Evolutionary conservation across 2,329 filamentous ascomycete genomes (phyloP), one percentile per base, ranked within the genome.

Genomic region (Pestalotiopsis sp.): DNA sequence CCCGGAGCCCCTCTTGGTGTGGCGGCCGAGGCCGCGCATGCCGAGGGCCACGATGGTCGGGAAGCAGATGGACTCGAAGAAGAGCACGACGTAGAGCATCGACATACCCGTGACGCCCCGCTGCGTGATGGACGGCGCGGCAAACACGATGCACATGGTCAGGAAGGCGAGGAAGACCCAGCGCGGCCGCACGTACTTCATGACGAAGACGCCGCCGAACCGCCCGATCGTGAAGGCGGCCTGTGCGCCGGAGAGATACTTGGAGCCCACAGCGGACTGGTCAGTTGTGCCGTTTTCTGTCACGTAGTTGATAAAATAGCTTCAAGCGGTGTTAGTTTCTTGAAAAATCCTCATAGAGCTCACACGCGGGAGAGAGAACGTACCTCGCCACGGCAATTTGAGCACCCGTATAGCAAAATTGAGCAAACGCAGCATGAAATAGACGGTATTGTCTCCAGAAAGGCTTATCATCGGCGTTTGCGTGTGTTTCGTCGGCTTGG

Each of bases 51-150:
- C 89, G 75, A 95, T 94, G 20, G 92, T 94, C 0, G 93, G 92
- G 83, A 95, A 95, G 78, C 91, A 92, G 75, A 93, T 92, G 4
- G 88, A 91, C 80, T 93, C 93, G 79, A 95, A 95, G 83, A 95
- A 94, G 27, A 94, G 84, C 6, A 91, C 89, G 11, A 92, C 71
- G 78, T 89, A 92, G 38, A 94, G 85, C 84, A 93, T 89, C 4
- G 84, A 82, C 70, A 89, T 81, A 59, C 86, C 86, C 0, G 78
- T 78, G 71, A 84, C 82, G n/a, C 80, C 83, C 12, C 78, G 72
- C 68, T 83, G 79, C 0, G 84, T 84, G 72, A 86, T 85, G 49
- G 85, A 76, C 1, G 85, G 83, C 13, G 78, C 81, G 49, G 84
- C 77, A 80, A 94, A 94, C 70, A 92, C 77, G 76, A 93, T 87